Evolutionary conservation across 2,329 filamentous ascomycete genomes (phyloP), one percentile per base, ranked within the genome.

Genomic region (Beauveria brongniartii): DNA sequence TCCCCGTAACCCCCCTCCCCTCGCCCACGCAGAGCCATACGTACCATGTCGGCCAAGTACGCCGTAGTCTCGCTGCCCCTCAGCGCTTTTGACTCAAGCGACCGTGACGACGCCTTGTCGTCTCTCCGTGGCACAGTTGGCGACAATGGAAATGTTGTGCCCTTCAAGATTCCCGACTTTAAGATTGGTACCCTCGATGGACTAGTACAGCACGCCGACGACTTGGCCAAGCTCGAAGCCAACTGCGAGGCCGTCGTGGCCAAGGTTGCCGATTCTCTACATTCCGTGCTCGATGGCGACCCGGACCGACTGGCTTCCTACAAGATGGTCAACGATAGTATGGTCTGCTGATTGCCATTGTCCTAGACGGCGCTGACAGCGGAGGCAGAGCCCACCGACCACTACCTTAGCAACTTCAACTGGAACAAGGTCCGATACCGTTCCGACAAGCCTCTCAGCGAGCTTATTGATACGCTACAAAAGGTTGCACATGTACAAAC

Each of bases 371-470:
- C 47, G 22, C 52, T 55, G 50, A 40, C 20, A 6, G 22, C 34
- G n/a, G 30, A 63, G 61, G 41, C 72, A 97, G 93, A 96, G 75
- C 92, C 94, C n/a, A 92, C 93, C 63, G 93, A 97, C 69, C 89
- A 93, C 72, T 99, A 97, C 72, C 79, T 99, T 51, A 85, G 87
- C 70, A 87, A 83, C 60, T 99, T 97, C 75, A 83, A 85, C 66
- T 99, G 94, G 94, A 97, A 97, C 78, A 97, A 94, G 76, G 91
- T 96, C 76, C 94, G 96, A 73, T 99, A 97, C 75, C 87, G 94
- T 69, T 88, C 90, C 64, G 94, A 99, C 75, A 95, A 93, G 73
- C 85, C 93, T 55, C 83, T 99, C 63, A 83, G 86, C 61, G 93
- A 97, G 71, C 81, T 97, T 63, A 88, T 97, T 68, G 89, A 92